Evolutionary conservation across 2,329 filamentous ascomycete genomes (phyloP), one percentile per base, ranked within the genome.

Genomic region (Dactylella cylindrospora): DNA sequence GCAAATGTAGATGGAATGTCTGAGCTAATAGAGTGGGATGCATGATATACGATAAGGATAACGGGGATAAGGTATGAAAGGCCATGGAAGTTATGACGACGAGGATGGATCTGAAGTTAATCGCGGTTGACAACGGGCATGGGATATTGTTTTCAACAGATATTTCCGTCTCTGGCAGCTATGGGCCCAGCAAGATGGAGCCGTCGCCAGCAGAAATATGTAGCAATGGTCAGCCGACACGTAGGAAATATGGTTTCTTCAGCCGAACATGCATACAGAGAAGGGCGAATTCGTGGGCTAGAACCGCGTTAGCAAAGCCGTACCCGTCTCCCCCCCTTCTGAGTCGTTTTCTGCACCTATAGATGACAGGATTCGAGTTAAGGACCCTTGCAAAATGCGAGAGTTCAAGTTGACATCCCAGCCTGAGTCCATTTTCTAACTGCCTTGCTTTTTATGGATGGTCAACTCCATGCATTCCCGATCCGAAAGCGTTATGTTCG

Each of bases 171-270:
- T 32, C 28, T 49, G 9, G 15, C 33, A n/a, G 15, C 10, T 19
- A 38, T 35, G 12, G 17, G n/a, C 17, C 12, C 31, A 33, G 17
- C 31, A 39, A 43, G 23, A 49, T 49, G 57, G 57, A 35, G 50
- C 50, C 35, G 57, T 54, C 49, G 45, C 57, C 57, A 49, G 54
- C 49, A 39, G 57, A n/a, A 62, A 62, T 62, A 41, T 49, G 57
- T 62, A 62, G 49, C 33, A 54, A 39, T 54, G 57, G 43, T 62
- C 57, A 62, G 57, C 57, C 49, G 57, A 62, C 57, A 62, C 49
- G 57, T 62, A 23, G 43, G 36, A 43, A 54, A 54, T 49, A 47
- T 61, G 49, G 57, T 62, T 29, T 54, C 49, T 54, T 62, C 57
- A 62, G 57, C 57, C 57, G 57, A 62, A 54, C 35, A 49, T 62